Base-by-base conservation (phyloP, 208 protist genomes). In the Jaenimonas drosophilae region DNA sequence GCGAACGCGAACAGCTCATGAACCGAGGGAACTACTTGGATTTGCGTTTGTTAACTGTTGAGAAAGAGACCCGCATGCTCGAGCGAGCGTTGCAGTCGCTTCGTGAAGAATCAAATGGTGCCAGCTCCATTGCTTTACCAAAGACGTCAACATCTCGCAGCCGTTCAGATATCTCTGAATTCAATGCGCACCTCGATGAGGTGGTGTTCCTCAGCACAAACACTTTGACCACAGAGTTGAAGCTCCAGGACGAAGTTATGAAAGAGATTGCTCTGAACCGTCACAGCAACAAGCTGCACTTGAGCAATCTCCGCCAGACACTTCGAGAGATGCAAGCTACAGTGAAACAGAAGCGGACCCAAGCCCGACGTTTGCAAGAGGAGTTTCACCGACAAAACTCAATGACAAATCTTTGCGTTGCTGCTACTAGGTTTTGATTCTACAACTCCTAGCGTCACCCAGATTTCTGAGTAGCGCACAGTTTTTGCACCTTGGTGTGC, bases 11-110 rank as follows among this genome's bases (percentile, higher is more conserved):
- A 62, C 62, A 77, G 38, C 64, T 91, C 24, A 68, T 75, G 71
- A 54, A 81, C 31, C 62, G 63, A 11, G 82, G 82, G 2, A 91
- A 88, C 49, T 63, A 74, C 25, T 67, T 91, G 2, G 82, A 91
- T 49, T 60, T 74, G 21, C 74, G 75, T 21, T 51, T 91, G 5
- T 58, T 91, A 5, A 49, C 58, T 19, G 49, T 91, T 4, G 75
- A 76, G 28, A 54, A 65, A 31, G 77, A 91, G 46, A 78, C 71
- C 19, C 25, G 40, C 14, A 73, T 60, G 6, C 59, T 91, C n/a
- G 59, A 64, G 0, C 52, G 65, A 24, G 85, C 75, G 58, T 32
- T 84, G 14, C 59, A 73, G 0, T 45, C 66, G 4, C 47, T 90
- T 34, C 51, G 49, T 7, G 40, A 25, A 12, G 47, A 52, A n/a